Base-by-base conservation (phyloP, 2,329 filamentous ascomycete genomes). In the Paraphoma sp. region DNA sequence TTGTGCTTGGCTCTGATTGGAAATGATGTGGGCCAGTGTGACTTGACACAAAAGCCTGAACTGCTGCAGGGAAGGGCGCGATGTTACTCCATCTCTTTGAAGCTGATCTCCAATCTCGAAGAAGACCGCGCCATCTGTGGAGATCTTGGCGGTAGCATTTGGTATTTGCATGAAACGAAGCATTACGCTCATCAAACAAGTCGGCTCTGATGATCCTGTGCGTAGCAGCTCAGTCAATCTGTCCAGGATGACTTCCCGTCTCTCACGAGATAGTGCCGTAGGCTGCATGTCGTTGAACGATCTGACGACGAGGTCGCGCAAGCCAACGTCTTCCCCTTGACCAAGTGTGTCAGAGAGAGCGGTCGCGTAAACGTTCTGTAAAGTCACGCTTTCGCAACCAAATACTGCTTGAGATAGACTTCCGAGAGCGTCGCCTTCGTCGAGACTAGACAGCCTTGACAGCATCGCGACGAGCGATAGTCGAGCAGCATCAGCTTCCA, bases 131-230 rank as follows among this genome's bases (percentile, higher is more conserved):
- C 64, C 64, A 16, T 74, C 60, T 5, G 64, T 69, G 4, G 69
- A 71, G 1, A 77, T 51, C 29, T 70, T 74, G 10, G 75, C 70
- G 6, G 69, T 76, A 12, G 75, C 69, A 52, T 78, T 78, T 1
- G 75, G 68, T 6, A 69, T 57, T 30, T 70, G 60, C 69, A 76
- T 75, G 8, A 78, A 59, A 47, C 69, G 67, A 7, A 59, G 62
- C 61, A 75, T 65, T 38, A 73, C 62, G 42, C 67, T 69, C 4
- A 75, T 55, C 12, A 70, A 18, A 1, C 45, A 45, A 4, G 57
- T 43, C 4, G 56, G 47, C 17, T 64, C 49, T 18, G 48, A 23
- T 28, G 63, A 48, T 6, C 53, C 47, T 6, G 54, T 50, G 3
- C 43, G 45, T 5, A 72, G 36, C 28, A 68, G 57, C 3, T 64